Evolutionary conservation across 2,329 filamentous ascomycete species (phyloP).

Genomic region (Aspergillus eucalypticola): DNA sequence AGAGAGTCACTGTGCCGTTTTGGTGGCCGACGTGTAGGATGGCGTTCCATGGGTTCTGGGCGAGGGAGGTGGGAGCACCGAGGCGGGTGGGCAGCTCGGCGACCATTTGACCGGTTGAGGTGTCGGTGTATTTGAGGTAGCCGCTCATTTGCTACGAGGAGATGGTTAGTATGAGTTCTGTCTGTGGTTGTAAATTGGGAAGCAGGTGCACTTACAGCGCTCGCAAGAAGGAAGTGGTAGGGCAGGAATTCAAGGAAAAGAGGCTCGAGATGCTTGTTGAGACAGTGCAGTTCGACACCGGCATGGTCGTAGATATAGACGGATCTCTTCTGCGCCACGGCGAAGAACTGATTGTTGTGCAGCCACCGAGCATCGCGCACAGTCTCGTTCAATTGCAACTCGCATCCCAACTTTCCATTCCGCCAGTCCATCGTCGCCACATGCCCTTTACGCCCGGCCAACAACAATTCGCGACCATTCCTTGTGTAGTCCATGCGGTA

Average conservation of each 20-base stretch:
- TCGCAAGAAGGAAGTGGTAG: constrained; percentile 91
- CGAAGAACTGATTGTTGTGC: constrained; percentile 91
- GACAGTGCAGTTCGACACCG: constrained; percentile 87
- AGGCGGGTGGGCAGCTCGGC: constrained; percentile 81
- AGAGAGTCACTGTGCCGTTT: constrained; percentile 90
- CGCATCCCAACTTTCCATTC: constrained; percentile 84
- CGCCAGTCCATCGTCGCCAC: constrained; percentile 96
- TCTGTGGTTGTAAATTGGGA: background rate
- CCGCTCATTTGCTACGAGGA: constrained; percentile 68
- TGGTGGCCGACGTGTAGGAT: constrained; percentile 91
- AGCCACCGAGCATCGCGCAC: constrained; percentile 87
- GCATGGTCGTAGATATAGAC: constrained; percentile 94
- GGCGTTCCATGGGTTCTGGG: constrained; percentile 89
- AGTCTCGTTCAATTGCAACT: constrained; percentile 87
- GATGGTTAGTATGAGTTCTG: background rate
- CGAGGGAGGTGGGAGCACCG: constrained; percentile 78
- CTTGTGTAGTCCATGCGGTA: constrained; percentile 87
- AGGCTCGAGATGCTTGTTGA: constrained; percentile 88
- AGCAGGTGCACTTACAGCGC: constrained; percentile 61
- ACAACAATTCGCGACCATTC: constrained; percentile 80
- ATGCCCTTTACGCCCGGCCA: constrained; percentile 90
- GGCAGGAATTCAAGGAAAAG: constrained; percentile 93
- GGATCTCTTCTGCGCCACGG: constrained; percentile 92
- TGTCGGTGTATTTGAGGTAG: constrained; percentile 90
- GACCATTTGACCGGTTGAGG: constrained; percentile 86